These are phyloP conservation scores for Sporothrix curviconia DNA, from an alignment of 2,329 filamentous ascomycete genomes.

Conservation along the genomic window DNA sequence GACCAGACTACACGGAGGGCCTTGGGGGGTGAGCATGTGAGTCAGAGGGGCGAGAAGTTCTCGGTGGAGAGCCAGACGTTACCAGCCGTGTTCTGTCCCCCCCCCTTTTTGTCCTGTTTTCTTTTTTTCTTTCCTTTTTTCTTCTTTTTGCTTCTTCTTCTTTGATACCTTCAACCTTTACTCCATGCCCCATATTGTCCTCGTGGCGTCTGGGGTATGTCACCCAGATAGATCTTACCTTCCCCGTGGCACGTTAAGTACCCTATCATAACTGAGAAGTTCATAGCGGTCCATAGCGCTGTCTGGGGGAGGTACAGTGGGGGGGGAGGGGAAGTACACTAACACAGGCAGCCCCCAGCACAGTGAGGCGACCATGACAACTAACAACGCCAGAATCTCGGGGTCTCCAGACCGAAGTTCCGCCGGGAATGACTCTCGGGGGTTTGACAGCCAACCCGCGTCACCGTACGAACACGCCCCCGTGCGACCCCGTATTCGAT, in stretches of 20 bases:
- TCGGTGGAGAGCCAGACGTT: too few relatives aligned
- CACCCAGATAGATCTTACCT: too few relatives aligned
- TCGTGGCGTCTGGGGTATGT: background rate
- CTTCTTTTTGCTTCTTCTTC: background rate
- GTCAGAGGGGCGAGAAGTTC: background rate
- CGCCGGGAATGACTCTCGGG: background rate
- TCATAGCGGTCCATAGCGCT: too few relatives aligned
- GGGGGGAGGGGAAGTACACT: too few relatives aligned
- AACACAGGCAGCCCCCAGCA: background rate
- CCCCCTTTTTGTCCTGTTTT: background rate
- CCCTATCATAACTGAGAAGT: too few relatives aligned
- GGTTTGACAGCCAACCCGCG: background rate
- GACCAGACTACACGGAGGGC: too few relatives aligned
- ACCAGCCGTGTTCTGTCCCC: too few relatives aligned
- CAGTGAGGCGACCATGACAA: background rate
- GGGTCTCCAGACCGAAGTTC: slow-evolving; percentile 12
- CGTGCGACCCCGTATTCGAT: background rate
- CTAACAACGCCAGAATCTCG: background rate
- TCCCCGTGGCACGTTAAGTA: too few relatives aligned
- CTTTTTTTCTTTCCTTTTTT: background rate
- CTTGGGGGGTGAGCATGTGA: background rate
- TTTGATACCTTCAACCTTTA: too few relatives aligned
- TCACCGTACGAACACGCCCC: background rate
- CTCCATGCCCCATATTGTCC: background rate
- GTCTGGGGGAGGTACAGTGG: too few relatives aligned